These are phyloP conservation scores for Candida suzukii DNA, from an alignment of 805 yeast genomes.

Conservation along the genomic window DNA sequence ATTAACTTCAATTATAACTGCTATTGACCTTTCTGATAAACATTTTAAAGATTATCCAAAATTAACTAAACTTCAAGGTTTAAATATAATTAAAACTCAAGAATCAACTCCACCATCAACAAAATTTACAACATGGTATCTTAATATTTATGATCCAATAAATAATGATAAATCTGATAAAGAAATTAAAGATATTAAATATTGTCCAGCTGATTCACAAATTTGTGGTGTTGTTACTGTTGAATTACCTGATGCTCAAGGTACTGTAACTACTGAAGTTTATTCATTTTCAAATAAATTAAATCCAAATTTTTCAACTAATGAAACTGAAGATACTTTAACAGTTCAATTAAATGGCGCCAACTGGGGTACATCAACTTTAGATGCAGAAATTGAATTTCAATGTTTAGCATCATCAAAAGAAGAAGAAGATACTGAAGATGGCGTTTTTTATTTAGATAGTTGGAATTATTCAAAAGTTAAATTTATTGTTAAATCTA, in stretches of 20 bases:
- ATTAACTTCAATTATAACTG: neutral
- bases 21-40: constrained; percentile 19
- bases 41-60: constrained; percentile 31
- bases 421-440: constrained; percentile 19
- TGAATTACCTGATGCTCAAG: constrained; percentile 36
- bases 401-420: constrained; percentile 35
- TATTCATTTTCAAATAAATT: constrained; percentile 46
- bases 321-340: constrained; percentile 12
- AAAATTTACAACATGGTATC: constrained; percentile 55
- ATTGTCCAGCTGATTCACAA: constrained; percentile 67
- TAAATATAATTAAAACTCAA: constrained; percentile 32
- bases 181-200: constrained; percentile 27
- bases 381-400: constrained; percentile 41
- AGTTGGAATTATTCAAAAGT: constrained; percentile 33
- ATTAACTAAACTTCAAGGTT: constrained; percentile 41
- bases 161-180: constrained; percentile 26
- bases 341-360: constrained; percentile 39
- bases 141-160: constrained; percentile 60
- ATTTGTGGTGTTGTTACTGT: constrained; percentile 70
- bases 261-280: constrained; percentile 49
- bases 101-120: constrained; percentile 75
- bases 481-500: constrained; percentile 29
- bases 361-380: constrained; percentile 60
- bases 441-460: constrained; percentile 21
- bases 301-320: constrained; percentile 25